Percentiles rank a stretch among this genome's conserved stretches.
phyloP scores from a whole-genome alignment of 345 rosid genomes.

The Noccaea bulbosa region DNA sequence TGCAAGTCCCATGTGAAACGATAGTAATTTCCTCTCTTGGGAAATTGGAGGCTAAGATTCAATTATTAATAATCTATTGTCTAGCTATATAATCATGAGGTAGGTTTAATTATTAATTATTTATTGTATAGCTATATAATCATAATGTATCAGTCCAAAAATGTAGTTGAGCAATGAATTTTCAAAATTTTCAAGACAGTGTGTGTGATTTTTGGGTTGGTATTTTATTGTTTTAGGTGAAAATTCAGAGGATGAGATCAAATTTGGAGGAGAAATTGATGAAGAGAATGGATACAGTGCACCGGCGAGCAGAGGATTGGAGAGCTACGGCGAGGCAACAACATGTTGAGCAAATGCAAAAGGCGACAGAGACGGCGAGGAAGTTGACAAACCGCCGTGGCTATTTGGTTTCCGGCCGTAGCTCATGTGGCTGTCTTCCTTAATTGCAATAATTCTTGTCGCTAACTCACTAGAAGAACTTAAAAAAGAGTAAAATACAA shows the following conservation, averaged over 20 bases:
- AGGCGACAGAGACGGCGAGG: slow-evolving; percentile 51
- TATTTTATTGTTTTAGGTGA: slow-evolving; percentile 55
- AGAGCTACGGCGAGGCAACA: slow-evolving; percentile 66
- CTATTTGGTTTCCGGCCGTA: slow-evolving; percentile 46
- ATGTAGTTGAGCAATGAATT: not conserved
- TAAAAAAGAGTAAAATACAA: slow-evolving; percentile 10
- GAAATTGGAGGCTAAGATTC: not conserved
- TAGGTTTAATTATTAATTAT: not conserved
- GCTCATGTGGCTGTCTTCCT: slow-evolving; percentile 80
- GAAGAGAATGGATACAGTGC: slow-evolving; percentile 82
- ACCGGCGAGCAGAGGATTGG: slow-evolving; percentile 82
- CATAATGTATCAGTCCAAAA: slow-evolving; percentile 14
- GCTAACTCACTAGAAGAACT: slow-evolving; percentile 1
- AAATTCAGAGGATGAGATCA: slow-evolving; percentile 91
- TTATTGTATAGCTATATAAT: not conserved
- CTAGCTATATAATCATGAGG: not conserved
- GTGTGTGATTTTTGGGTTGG: not conserved
- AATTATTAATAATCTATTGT: not conserved
- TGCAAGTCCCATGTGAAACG: slow-evolving; percentile 42
- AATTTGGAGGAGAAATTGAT: slow-evolving; percentile 81
- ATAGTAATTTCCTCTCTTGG: slow-evolving; percentile 11
- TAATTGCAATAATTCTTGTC: slow-evolving; percentile 46
- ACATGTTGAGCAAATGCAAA: slow-evolving; percentile 65
- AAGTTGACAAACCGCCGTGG: slow-evolving; percentile 52
- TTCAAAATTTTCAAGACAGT: not conserved